Conservation (phyloP, 75 land plant genomes). For the Cunninghamia lanceolata region DNA sequence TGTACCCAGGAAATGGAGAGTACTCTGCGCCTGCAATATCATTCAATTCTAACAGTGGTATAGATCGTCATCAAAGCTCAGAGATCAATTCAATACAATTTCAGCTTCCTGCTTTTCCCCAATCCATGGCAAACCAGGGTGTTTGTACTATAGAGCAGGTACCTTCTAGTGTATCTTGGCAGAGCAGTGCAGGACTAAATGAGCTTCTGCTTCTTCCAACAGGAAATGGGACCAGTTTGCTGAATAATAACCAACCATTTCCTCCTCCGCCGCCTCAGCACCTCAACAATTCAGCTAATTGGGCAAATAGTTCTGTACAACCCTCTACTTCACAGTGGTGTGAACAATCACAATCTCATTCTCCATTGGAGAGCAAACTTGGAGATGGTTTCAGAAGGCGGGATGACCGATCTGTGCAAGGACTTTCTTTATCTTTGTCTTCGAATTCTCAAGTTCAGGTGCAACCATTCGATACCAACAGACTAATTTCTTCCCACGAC, state of each 20-base stretch:
- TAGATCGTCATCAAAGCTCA: neutral
- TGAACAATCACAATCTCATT: too few relatives aligned
- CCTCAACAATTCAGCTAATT: neutral
- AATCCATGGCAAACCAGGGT: neutral
- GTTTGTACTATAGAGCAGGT: neutral
- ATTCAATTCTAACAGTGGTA: neutral
- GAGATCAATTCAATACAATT: neutral
- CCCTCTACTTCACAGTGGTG: neutral
- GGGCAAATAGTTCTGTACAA: neutral
- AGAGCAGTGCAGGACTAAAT: neutral
- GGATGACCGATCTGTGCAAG: constrained; percentile 6
- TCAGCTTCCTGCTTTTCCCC: neutral
- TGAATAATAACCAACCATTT: neutral
- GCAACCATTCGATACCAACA: constrained; percentile 2
- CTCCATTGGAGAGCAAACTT: too few relatives aligned
- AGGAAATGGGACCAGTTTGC: neutral
- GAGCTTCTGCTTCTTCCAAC: constrained; percentile 7
- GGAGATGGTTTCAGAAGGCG: neutral
- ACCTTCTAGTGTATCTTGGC: constrained; percentile 5
- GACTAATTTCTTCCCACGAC: neutral
- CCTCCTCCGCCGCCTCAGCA: neutral
- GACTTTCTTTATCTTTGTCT: constrained; percentile 5
- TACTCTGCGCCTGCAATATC: neutral
- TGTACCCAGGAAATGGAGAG: neutral
- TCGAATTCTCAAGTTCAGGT: constrained; percentile 8